phyloP scores from a whole-genome alignment of 1,139 yeast species.

The Pichia sp. region DNA sequence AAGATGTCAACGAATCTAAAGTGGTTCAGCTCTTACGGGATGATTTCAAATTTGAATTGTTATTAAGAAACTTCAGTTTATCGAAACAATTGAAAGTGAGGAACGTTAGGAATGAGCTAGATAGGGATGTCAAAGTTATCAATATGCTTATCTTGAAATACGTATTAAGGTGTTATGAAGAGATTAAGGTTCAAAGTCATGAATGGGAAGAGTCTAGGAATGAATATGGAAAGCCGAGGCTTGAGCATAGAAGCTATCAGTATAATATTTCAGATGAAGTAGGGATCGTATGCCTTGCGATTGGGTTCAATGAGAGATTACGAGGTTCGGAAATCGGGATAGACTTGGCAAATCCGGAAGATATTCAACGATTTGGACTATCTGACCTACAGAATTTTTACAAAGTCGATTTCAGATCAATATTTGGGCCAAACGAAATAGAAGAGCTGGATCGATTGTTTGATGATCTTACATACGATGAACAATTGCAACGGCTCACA shows the following conservation, averaged over 20 bases:
- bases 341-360: constrained; percentile 56
- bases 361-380: constrained; percentile 36
- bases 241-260: constrained; percentile 30
- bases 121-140: constrained; percentile 21
- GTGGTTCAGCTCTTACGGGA: constrained; percentile 19
- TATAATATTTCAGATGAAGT: constrained; percentile 58
- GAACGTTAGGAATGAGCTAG: constrained; percentile 21
- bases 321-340: constrained; percentile 47
- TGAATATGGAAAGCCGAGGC: constrained; percentile 40
- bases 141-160: constrained; percentile 25
- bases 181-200: constrained; percentile 9
- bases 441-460: constrained; percentile 27
- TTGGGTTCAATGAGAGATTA: constrained; percentile 30
- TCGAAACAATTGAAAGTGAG: constrained; percentile 22
- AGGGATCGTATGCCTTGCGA: constrained; percentile 43
- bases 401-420: constrained; percentile 41
- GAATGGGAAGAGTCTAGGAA: constrained; percentile 26
- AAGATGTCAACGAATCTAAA: not conserved
- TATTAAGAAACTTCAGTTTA: constrained; percentile 25
- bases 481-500: constrained; percentile 33
- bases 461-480: constrained; percentile 7
- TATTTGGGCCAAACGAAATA: constrained; percentile 45
- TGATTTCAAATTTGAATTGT: constrained; percentile 28
- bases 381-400: constrained; percentile 33
- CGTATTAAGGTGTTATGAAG: constrained; percentile 20